Evolutionary conservation across 2,329 filamentous ascomycete genomes (phyloP).

Genomic region (Aaosphaeria pasadenensis): DNA sequence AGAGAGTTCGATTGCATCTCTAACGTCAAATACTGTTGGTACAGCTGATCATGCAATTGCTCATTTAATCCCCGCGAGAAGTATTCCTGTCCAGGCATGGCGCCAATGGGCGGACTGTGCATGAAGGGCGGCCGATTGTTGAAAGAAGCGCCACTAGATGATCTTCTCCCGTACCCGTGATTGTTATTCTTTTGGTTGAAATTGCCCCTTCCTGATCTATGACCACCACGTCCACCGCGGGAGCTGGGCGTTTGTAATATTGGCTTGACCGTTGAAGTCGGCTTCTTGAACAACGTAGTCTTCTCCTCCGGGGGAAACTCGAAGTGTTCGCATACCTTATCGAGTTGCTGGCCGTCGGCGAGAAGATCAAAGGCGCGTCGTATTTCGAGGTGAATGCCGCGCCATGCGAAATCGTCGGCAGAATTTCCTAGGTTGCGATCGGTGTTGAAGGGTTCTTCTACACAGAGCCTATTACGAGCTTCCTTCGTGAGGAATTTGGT

Average conservation of each 20-base stretch:
- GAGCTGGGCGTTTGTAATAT: slow-evolving; percentile 50
- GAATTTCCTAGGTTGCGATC: slow-evolving; percentile 91
- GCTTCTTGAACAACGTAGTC: slow-evolving; percentile 52
- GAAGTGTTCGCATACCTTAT: slow-evolving; percentile 82
- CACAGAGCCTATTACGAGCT: slow-evolving; percentile 72
- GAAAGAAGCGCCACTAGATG: slow-evolving; percentile 56
- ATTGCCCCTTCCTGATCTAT: slow-evolving; percentile 46
- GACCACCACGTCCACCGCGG: slow-evolving; percentile 47
- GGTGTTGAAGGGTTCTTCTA: slow-evolving; percentile 95
- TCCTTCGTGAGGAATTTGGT: slow-evolving; percentile 51
- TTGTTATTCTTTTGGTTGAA: slow-evolving; percentile 51
- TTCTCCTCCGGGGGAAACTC: slow-evolving; percentile 80
- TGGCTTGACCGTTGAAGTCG: slow-evolving; percentile 52
- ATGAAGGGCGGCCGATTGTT: slow-evolving; percentile 38
- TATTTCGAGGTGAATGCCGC: slow-evolving; percentile 85
- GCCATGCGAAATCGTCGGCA: slow-evolving; percentile 90
- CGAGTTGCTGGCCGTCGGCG: slow-evolving; percentile 68
- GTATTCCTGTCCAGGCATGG: slow-evolving; percentile 39
- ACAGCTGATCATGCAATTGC: slow-evolving; percentile 49
- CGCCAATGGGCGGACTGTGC: slow-evolving; percentile 42
- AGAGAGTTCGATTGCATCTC: slow-evolving; percentile 41
- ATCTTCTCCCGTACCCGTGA: slow-evolving; percentile 46
- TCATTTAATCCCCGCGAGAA: slow-evolving; percentile 38
- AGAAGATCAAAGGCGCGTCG: slow-evolving; percentile 83
- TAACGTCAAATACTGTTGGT: slow-evolving; percentile 47